Conservation (phyloP, 139 green algal genomes). For the Picochlorum sp. region DNA sequence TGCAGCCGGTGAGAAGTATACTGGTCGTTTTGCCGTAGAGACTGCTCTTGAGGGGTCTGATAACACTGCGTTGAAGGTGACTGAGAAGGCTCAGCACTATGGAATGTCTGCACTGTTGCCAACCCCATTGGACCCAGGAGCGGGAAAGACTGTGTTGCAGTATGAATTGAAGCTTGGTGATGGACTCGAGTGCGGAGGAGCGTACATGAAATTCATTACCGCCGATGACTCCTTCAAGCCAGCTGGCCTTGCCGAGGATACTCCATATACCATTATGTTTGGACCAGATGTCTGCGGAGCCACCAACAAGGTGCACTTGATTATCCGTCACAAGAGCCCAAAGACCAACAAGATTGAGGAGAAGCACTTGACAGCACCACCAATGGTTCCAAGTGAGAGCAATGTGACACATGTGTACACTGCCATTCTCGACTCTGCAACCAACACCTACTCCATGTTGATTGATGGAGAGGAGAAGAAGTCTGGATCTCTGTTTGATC, state of each 20-base stretch:
- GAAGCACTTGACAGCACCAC: constrained; percentile 77
- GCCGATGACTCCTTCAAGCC: constrained; percentile 43
- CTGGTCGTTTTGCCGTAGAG: constrained; percentile 13
- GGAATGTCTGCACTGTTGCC: constrained; percentile 50
- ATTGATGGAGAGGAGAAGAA: constrained; percentile 63
- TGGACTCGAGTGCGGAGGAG: constrained; percentile 66
- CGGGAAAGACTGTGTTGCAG: constrained; percentile 63
- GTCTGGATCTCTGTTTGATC: constrained; percentile 52
- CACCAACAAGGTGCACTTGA: constrained; percentile 84
- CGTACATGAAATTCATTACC: constrained; percentile 88
- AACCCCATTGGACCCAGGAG: constrained; percentile 36
- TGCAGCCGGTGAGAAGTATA: constrained; percentile 24
- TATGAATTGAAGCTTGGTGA: constrained; percentile 63
- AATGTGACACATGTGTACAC: constrained; percentile 68
- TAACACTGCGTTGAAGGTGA: constrained; percentile 39
- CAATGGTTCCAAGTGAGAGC: constrained; percentile 45
- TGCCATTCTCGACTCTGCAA: constrained; percentile 54
- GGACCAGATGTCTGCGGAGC: constrained; percentile 95
- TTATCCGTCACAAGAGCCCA: constrained; percentile 70
- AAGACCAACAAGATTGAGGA: constrained; percentile 84
- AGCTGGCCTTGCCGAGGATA: constrained; percentile 56
- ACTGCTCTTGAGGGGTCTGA: not conserved
- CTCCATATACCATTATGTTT: constrained; percentile 98
- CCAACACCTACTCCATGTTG: constrained; percentile 69
- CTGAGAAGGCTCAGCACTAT: constrained; percentile 67